Percentiles rank a stretch among this genome's conserved stretches.
Evolutionary conservation across 2,329 filamentous ascomycete species (phyloP).

Genomic region (Venturiaceae sp.): DNA sequence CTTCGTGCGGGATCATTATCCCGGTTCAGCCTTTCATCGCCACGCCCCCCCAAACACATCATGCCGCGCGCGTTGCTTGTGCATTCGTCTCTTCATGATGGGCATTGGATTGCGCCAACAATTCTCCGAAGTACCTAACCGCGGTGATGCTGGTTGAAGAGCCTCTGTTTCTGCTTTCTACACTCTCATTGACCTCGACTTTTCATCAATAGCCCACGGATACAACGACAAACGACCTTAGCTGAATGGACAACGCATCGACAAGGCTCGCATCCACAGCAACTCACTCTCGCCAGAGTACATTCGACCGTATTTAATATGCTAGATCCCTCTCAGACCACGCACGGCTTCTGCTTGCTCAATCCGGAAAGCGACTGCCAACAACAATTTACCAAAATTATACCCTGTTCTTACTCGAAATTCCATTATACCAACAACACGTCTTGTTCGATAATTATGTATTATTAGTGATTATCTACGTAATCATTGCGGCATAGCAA

Average conservation of each 20-base stretch:
- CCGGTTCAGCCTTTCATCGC: background rate
- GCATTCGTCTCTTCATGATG: background rate
- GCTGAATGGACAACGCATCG: background rate
- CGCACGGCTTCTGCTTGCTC: background rate
- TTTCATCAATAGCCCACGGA: too few relatives aligned
- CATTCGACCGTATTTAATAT: background rate
- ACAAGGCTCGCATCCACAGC: background rate
- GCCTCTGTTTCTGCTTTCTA: background rate
- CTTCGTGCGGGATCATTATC: background rate
- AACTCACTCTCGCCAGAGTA: background rate
- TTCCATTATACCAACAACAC: background rate
- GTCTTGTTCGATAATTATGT: background rate
- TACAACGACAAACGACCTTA: too few relatives aligned
- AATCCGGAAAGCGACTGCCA: background rate
- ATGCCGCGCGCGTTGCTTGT: background rate
- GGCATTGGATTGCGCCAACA: background rate
- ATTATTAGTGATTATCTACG: conserved; percentile 1
- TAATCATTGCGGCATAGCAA: background rate
- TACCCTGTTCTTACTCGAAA: background rate
- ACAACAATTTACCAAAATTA: background rate
- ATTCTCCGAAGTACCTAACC: background rate
- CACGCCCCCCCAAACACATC: too few relatives aligned
- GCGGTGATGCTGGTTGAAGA: background rate
- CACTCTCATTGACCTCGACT: background rate
- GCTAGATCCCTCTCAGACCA: background rate